Conservation (phyloP, 75 land plant species). For the Sequoiadendron giganteum region DNA sequence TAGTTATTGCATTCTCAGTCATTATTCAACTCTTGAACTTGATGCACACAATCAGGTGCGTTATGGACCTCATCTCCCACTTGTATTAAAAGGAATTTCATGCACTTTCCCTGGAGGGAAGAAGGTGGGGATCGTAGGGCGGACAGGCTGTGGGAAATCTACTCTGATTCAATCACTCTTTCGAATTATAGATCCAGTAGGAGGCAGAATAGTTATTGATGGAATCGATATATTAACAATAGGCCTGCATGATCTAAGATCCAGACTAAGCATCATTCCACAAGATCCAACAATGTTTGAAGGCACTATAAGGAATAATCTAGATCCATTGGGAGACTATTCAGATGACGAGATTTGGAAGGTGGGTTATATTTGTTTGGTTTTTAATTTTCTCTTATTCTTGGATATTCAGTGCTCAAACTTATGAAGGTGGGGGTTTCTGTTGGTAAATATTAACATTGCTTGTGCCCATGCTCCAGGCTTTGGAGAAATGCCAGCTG, state of each 20-base stretch:
- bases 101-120: slow-evolving; percentile 26
- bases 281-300: slow-evolving; percentile 51
- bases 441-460: not conserved
- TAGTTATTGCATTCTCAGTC: not conserved
- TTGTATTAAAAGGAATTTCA: slow-evolving; percentile 35
- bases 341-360: slow-evolving; percentile 45
- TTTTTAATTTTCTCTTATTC: not conserved
- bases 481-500: slow-evolving; percentile 30
- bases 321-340: slow-evolving; percentile 37
- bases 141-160: slow-evolving; percentile 54
- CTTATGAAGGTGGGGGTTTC: not conserved
- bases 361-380: slow-evolving; percentile 11
- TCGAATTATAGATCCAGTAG: slow-evolving; percentile 41
- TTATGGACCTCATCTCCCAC: slow-evolving; percentile 31
- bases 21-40: not conserved
- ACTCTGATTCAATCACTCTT: slow-evolving; percentile 41
- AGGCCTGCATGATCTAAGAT: slow-evolving; percentile 44
- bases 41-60: slow-evolving; percentile 18
- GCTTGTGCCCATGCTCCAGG: not conserved
- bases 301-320: slow-evolving; percentile 41
- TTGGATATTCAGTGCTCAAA: not conserved
- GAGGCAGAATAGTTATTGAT: slow-evolving; percentile 42
- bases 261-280: slow-evolving; percentile 45
- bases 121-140: slow-evolving; percentile 38
- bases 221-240: slow-evolving; percentile 31